Base-by-base conservation (phyloP, 2,329 filamentous ascomycete genomes). In the Claviceps spartinae region DNA sequence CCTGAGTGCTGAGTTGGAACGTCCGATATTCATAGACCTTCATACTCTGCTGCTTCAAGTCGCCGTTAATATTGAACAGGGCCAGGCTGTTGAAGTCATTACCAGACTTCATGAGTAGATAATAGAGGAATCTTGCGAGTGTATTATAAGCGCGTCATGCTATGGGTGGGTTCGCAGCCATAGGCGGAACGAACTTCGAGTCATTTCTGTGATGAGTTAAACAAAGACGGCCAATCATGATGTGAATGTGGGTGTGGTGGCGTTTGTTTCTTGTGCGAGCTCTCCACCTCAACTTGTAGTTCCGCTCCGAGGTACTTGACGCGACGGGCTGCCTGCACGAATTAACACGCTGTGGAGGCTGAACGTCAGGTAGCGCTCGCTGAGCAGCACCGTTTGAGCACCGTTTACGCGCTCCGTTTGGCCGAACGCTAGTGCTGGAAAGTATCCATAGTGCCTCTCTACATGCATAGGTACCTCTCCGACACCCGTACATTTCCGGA, bases 291-390 rank as follows among this genome's bases (percentile, higher is more conserved):
- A 30, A 30, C 26, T 30, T 30, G 26, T 30, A 14, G 8, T 43
- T 43, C 18, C 41, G 41, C 41, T 22, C 20, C 41, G 7, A 43
- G 24, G 2, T 26, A 44, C 60, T 54, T 58, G 18, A 52, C 54
- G 58, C 58, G 59, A 60, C 54, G 26, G 14, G 40, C 20, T 26
- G 30, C 38, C 9, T 54, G 58, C 57, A 61, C 60, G 57, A 56
- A 58, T 61, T 51, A 34, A 47, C 45, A 30, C 26, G 26, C 26
- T 30, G 26, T 30, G 30, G 3, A 34, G 9, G 30, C 30, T 34
- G 7, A 30, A 30, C 7, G 26, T 8, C 26, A 30, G 26, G 26
- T 30, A 30, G 26, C 26, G 7, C 26, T 24, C 24, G 24, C 24
- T 5, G 30, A 34, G 9, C 30, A 34, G 30, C 30, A 34, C 9